These are phyloP conservation scores for Ananas comosus DNA, from an alignment of 176 grass and related monocot species.

Conservation along the genomic window DNA sequence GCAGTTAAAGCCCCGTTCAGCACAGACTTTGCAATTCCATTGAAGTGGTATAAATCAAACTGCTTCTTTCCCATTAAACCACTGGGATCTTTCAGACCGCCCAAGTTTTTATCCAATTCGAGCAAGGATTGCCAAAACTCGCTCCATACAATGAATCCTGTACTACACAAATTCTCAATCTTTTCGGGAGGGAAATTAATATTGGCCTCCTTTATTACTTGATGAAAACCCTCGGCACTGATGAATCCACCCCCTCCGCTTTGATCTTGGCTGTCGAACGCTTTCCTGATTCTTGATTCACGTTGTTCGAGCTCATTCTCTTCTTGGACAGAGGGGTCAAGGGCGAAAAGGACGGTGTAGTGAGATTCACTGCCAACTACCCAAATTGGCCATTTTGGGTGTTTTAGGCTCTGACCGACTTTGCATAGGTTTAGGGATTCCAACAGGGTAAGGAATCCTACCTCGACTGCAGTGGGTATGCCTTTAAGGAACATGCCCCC, in stretches of 20 bases:
- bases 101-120: slow-evolving; percentile 70
- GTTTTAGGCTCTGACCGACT: slow-evolving; percentile 85
- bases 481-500: slow-evolving; percentile 96
- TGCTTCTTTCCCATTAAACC: slow-evolving; percentile 94
- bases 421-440: slow-evolving; percentile 97
- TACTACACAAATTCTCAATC: slow-evolving; percentile 60
- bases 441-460: slow-evolving; percentile 92
- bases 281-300: slow-evolving; percentile 71
- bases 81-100: slow-evolving; percentile 86
- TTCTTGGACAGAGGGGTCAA: slow-evolving; percentile 73
- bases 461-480: slow-evolving; percentile 64
- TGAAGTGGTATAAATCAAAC: slow-evolving; percentile 96
- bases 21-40: slow-evolving; percentile 95
- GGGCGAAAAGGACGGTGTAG: slow-evolving; percentile 92
- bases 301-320: slow-evolving; percentile 90
- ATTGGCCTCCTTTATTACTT: slow-evolving; percentile 65
- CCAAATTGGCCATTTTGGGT: slow-evolving; percentile 95
- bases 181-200: slow-evolving; percentile 66
- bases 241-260: slow-evolving; percentile 97
- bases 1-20: slow-evolving; percentile 39
- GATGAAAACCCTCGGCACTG: slow-evolving; percentile 57
- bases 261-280: slow-evolving; percentile 88
- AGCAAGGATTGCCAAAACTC: slow-evolving; percentile 92
- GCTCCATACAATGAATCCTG: slow-evolving; percentile 95
- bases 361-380: slow-evolving; percentile 97